These are phyloP conservation scores for Xanthoceras sorbifolium DNA, from an alignment of 345 rosid species.

Conservation along the genomic window DNA sequence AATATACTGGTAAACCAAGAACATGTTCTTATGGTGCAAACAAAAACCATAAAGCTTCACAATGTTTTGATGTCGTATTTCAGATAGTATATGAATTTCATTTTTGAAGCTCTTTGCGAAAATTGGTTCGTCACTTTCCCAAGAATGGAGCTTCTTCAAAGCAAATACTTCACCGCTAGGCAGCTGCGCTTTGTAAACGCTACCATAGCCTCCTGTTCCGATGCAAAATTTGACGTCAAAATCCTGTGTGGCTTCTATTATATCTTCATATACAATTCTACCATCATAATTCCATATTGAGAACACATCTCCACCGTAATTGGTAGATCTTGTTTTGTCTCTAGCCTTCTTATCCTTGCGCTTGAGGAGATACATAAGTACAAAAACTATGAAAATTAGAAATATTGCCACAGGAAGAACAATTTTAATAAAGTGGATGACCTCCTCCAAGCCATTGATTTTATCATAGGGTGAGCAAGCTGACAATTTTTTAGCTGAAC, in stretches of 20 bases:
- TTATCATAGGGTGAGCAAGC: background rate
- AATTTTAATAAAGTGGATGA: too few species aligned
- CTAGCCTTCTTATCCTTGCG: background rate
- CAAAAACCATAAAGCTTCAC: constrained; percentile 27
- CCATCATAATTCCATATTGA: constrained; percentile 14
- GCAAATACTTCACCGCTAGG: constrained; percentile 16
- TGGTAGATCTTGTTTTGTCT: background rate
- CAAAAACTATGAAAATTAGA: too few species aligned
- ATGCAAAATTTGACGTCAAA: constrained; percentile 17
- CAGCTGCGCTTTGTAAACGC: constrained; percentile 15
- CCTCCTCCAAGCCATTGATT: too few species aligned
- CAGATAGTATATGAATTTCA: constrained; percentile 5
- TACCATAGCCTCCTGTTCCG: constrained; percentile 21
- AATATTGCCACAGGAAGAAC: too few species aligned
- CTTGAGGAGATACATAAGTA: too few species aligned
- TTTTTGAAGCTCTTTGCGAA: constrained; percentile 11
- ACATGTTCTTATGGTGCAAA: too few species aligned
- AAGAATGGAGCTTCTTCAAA: constrained; percentile 13
- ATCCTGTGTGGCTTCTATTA: constrained; percentile 13
- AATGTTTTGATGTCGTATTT: constrained; percentile 8
- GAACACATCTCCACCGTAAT: constrained; percentile 16
- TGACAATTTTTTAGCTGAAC: too few species aligned
- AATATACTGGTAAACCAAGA: too few species aligned
- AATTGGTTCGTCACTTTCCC: background rate
- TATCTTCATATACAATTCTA: constrained; percentile 14